Conservation (phyloP, 2,329 filamentous ascomycete genomes). For the Beauveria asiatica region DNA sequence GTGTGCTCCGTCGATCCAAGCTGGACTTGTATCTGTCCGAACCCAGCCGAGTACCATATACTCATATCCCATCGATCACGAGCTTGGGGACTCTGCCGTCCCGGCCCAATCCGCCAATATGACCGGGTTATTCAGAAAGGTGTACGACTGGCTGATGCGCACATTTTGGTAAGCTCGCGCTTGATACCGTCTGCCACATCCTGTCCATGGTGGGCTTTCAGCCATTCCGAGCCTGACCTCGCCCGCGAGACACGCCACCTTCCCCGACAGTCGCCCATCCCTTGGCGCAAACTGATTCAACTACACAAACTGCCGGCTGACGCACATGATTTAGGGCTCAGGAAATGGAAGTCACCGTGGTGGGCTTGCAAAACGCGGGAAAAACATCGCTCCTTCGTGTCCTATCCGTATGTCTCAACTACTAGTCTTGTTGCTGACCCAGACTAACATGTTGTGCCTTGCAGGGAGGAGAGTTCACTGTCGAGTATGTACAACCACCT, state of each 20-base stretch:
- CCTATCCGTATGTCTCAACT: conserved; percentile 65
- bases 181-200: background rate
- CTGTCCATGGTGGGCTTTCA: background rate
- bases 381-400: conserved; percentile 94
- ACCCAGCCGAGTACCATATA: background rate
- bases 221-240: background rate
- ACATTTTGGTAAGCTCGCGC: conserved; percentile 75
- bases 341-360: conserved; percentile 99
- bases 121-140: conserved; percentile 83
- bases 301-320: background rate
- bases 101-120: conserved; percentile 39
- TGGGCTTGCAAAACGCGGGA: conserved; percentile 94
- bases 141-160: conserved; percentile 97
- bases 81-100: background rate
- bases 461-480: conserved; percentile 94
- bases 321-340: conserved; percentile 62
- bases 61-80: background rate
- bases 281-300: background rate
- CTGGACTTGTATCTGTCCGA: background rate
- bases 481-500: conserved; percentile 67
- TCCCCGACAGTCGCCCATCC: background rate
- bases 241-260: background rate
- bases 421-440: conserved; percentile 6
- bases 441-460: conserved; percentile 14
- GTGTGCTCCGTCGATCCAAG: background rate